A percentile compares a stretch with the other conserved stretches of the same genome.
These are phyloP conservation scores for Cystobasidium sp. DNA, from an alignment of 1,284 basidiomycete genomes.

Conservation along the genomic window DNA sequence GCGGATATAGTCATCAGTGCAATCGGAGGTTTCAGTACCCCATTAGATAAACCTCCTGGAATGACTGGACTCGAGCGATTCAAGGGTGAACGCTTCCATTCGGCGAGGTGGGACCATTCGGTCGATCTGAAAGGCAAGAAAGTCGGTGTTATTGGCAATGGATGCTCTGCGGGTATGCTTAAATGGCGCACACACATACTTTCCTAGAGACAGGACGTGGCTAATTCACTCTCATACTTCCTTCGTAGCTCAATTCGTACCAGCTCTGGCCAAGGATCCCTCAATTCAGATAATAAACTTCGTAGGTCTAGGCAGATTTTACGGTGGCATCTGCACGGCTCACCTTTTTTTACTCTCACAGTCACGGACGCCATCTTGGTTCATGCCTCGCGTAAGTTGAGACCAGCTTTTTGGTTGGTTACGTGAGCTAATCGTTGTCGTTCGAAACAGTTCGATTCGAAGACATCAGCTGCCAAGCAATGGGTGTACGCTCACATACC, in stretches of 20 bases:
- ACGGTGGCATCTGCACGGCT: too few relatives aligned
- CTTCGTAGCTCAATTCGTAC: constrained; percentile 47
- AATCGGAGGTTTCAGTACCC: constrained; percentile 46
- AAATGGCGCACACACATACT: too few relatives aligned
- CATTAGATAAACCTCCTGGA: constrained; percentile 39
- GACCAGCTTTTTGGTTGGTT: too few relatives aligned
- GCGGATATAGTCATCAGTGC: constrained; percentile 44
- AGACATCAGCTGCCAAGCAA: constrained; percentile 5
- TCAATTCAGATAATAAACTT: constrained; percentile 30
- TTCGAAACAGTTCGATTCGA: constrained; percentile 14
- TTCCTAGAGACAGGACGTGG: background rate
- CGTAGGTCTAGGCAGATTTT: too few relatives aligned
- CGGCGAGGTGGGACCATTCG: constrained; percentile 56
- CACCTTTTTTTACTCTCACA: too few relatives aligned
- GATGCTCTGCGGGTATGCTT: constrained; percentile 51
- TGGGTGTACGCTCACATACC: constrained; percentile 25
- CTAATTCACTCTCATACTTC: constrained; percentile 12
- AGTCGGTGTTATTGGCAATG: constrained; percentile 54
- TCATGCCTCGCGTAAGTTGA: constrained; percentile 28
- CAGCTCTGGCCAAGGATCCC: constrained; percentile 43
- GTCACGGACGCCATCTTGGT: constrained; percentile 46
- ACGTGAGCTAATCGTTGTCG: too few relatives aligned
- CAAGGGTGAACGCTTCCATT: constrained; percentile 54
- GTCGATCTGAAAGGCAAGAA: constrained; percentile 55
- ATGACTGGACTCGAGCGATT: constrained; percentile 50